These are phyloP conservation scores for Anthoceros angustus DNA, from an alignment of 225 moss, liverwort and hornwort species.

Conservation along the genomic window DNA sequence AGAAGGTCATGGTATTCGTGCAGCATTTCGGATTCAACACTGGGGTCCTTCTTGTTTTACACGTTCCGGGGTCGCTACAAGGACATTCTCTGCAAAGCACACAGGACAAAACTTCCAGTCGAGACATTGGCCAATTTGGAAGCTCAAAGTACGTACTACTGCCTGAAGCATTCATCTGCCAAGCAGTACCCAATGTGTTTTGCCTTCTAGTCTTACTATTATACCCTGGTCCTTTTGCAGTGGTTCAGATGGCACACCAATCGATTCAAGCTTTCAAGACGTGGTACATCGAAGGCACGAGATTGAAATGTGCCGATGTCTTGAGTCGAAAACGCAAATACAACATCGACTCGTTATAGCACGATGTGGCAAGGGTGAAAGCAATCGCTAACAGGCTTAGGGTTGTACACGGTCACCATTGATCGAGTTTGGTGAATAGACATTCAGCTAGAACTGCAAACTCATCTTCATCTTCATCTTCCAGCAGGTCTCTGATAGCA, in stretches of 20 bases:
- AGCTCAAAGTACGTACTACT: conserved; percentile 33
- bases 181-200: background rate
- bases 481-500: conserved; percentile 58
- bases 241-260: conserved; percentile 65
- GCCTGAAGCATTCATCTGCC: background rate
- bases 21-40: conserved; percentile 23
- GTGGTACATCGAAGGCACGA: conserved; percentile 69
- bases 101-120: conserved; percentile 37
- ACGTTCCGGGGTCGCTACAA: conserved; percentile 77
- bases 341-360: conserved; percentile 15
- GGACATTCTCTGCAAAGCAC: conserved; percentile 84
- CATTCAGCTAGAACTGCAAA: conserved; percentile 88
- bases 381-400: too few species aligned
- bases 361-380: too few species aligned
- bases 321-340: conserved; percentile 54
- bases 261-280: conserved; percentile 68
- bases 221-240: conserved; percentile 16
- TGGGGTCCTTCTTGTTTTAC: conserved; percentile 56
- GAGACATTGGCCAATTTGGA: conserved; percentile 64
- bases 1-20: background rate
- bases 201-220: background rate
- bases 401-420: too few species aligned
- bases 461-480: conserved; percentile 91
- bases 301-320: conserved; percentile 65
- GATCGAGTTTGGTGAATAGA: conserved; percentile 67